A percentile compares a stretch with the other conserved stretches of the same genome.
Evolutionary conservation across 2,329 filamentous ascomycete species (phyloP).

Genomic region (Colletotrichum orbiculare): DNA sequence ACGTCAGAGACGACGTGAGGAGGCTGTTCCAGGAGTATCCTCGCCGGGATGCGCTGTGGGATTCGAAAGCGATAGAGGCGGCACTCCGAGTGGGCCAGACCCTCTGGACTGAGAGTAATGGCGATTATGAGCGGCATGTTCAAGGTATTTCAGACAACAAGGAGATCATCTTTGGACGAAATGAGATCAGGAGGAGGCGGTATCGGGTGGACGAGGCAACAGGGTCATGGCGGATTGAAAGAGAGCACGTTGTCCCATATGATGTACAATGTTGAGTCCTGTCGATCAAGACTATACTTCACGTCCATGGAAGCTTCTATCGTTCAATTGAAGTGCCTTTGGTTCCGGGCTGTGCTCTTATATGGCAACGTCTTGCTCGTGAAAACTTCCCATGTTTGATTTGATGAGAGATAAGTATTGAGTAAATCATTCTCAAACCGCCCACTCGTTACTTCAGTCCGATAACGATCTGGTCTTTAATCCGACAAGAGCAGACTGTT

Average conservation of each 20-base stretch:
- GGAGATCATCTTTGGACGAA: background rate
- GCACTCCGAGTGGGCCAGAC: background rate
- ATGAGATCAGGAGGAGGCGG: background rate
- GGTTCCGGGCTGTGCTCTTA: no score
- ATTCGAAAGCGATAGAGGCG: slow-evolving; percentile 51
- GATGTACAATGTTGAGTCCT: no score
- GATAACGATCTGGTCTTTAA: accelerated
- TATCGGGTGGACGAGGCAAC: background rate
- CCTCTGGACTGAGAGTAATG: background rate
- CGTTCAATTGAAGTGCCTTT: no score
- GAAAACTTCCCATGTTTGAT: no score
- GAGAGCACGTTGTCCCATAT: background rate
- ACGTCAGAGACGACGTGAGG: slow-evolving; percentile 52
- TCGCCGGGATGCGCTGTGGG: slow-evolving; percentile 56
- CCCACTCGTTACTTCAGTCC: no score
- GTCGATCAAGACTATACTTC: no score
- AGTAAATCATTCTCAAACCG: no score
- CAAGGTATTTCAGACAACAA: slow-evolving; percentile 2
- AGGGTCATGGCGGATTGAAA: background rate
- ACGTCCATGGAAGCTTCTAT: no score
- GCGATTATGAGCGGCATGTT: background rate
- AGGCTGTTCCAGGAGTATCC: slow-evolving; percentile 54
- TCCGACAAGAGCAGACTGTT: no score
- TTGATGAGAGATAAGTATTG: no score
- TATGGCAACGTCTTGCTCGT: no score